Percentiles rank a stretch among this genome's conserved stretches.
Evolutionary conservation across 257 asterid genomes (phyloP).

Genomic region (Lavandula angustifolia): DNA sequence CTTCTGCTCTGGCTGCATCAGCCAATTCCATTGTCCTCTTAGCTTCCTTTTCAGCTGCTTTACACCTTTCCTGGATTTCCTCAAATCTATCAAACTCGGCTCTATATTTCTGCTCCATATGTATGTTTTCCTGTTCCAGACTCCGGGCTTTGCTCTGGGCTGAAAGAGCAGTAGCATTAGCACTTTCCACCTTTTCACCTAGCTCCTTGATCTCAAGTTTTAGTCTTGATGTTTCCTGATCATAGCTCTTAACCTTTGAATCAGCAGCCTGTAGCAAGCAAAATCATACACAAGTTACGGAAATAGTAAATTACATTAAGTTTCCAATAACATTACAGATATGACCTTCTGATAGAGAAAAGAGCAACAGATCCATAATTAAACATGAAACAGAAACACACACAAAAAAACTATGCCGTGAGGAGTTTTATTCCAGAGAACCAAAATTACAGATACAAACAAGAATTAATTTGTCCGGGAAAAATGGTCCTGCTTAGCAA

Average conservation of each 20-base stretch:
- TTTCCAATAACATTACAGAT: background rate
- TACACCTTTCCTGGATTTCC: constrained; percentile 83
- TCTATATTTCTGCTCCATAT: constrained; percentile 78
- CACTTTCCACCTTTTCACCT: constrained; percentile 58
- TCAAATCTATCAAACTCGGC: constrained; percentile 69
- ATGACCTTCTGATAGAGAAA: background rate
- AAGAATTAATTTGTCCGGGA: background rate
- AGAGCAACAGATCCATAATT: background rate
- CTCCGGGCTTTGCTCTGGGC: constrained; percentile 75
- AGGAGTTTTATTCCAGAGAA: background rate
- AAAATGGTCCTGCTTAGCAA: background rate
- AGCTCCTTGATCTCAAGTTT: constrained; percentile 64
- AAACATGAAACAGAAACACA: background rate
- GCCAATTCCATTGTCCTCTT: constrained; percentile 87
- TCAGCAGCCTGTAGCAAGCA: constrained; percentile 72
- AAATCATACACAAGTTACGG: constrained; percentile 2
- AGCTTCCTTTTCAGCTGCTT: constrained; percentile 78
- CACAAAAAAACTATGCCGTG: too few relatives aligned
- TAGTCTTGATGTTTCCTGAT: constrained; percentile 57
- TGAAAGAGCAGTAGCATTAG: constrained; percentile 59
- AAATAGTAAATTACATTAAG: background rate
- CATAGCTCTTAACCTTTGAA: constrained; percentile 73
- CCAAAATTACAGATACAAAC: background rate
- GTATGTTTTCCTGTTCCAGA: constrained; percentile 77
- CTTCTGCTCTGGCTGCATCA: constrained; percentile 89